Evolutionary conservation across 2,329 filamentous ascomycete species (phyloP).

Genomic region (Diaporthe aspalathi): DNA sequence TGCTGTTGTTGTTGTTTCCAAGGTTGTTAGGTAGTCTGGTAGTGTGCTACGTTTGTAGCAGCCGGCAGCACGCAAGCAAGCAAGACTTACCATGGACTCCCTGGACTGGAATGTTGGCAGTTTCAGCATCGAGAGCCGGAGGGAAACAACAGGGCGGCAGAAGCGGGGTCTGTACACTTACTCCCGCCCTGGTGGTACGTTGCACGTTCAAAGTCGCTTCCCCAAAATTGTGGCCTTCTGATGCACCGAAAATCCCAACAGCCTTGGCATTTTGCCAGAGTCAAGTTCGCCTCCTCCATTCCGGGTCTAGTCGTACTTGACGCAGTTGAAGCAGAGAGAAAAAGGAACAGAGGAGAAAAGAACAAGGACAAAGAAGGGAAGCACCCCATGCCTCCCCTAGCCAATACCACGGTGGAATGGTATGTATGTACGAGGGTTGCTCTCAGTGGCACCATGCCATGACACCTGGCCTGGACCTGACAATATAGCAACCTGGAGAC

Average conservation of each 20-base stretch:
- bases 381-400: background rate
- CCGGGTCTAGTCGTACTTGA: background rate
- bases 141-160: constrained; percentile 13
- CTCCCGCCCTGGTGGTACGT: constrained; percentile 4
- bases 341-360: no score
- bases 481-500: no score
- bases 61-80: background rate
- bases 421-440: background rate
- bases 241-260: constrained; percentile 15
- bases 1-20: no score
- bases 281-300: background rate
- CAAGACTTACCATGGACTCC: no score
- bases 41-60: no score
- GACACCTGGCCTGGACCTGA: no score
- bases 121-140: constrained; percentile 24
- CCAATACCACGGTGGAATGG: constrained; percentile 1
- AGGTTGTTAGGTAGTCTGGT: no score
- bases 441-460: background rate
- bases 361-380: no score
- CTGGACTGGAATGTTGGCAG: constrained; percentile 1
- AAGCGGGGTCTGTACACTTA: background rate
- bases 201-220: constrained; percentile 18
- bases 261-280: background rate
- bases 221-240: constrained; percentile 14
- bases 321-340: no score